Percentiles rank a stretch among this genome's conserved stretches.
Conservation (phyloP, 2,329 filamentous ascomycete genomes). For the Penicillium sp. region DNA sequence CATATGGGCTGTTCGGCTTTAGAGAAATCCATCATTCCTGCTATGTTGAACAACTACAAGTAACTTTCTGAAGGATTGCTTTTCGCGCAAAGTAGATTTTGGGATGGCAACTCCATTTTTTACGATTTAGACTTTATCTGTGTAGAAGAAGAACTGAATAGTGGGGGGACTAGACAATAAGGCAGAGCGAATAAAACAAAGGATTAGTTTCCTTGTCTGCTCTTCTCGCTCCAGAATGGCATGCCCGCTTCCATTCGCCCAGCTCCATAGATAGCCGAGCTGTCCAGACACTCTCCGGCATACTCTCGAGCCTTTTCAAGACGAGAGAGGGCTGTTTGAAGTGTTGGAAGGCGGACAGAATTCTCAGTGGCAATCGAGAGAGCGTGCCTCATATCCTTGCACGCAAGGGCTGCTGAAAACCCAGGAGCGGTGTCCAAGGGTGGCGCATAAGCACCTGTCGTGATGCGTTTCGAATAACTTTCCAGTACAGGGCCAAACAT, state of each 20-base stretch:
- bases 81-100: too few relatives aligned
- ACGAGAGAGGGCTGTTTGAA: constrained; percentile 14
- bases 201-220: constrained; percentile 14
- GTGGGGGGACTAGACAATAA: too few relatives aligned
- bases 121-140: too few relatives aligned
- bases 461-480: constrained; percentile 24
- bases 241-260: constrained; percentile 14
- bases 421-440: constrained; percentile 12
- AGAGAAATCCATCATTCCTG: too few relatives aligned
- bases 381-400: constrained; percentile 22
- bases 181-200: not conserved
- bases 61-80: too few relatives aligned
- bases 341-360: constrained; percentile 8
- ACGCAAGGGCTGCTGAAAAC: constrained; percentile 21
- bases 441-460: constrained; percentile 24
- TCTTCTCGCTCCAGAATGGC: constrained; percentile 19
- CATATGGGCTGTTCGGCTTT: too few relatives aligned
- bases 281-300: constrained; percentile 21
- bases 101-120: too few relatives aligned
- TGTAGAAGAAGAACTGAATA: too few relatives aligned
- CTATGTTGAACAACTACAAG: too few relatives aligned
- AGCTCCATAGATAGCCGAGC: constrained; percentile 19
- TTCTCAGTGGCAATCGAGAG: constrained; percentile 10
- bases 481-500: constrained; percentile 23
- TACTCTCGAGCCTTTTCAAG: constrained; percentile 12